Conservation (phyloP, 2,329 filamentous ascomycete genomes). For the Magnaporthiopsis poae region DNA sequence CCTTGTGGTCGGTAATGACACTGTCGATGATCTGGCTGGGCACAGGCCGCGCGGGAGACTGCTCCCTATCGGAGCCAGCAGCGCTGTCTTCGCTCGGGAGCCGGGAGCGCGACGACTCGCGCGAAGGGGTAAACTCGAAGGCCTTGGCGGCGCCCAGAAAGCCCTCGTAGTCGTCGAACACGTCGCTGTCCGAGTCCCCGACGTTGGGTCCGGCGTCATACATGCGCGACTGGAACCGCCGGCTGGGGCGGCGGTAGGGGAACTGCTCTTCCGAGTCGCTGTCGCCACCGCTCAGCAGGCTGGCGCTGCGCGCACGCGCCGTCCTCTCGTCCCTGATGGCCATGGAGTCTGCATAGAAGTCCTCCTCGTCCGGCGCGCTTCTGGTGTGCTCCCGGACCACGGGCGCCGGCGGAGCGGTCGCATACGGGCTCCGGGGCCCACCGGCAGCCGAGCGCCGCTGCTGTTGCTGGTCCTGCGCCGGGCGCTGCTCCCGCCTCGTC, state of each 20-base stretch:
- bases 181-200: neutral
- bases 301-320: neutral
- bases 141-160: neutral
- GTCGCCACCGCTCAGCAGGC: neutral
- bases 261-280: no score
- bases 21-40: neutral
- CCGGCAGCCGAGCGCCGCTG: neutral
- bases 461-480: neutral
- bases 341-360: neutral
- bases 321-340: neutral
- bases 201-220: neutral
- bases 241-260: no score
- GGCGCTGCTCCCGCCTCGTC: neutral
- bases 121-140: constrained; percentile 2
- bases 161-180: constrained; percentile 1
- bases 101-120: neutral
- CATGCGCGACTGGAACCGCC: neutral
- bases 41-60: neutral
- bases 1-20: neutral
- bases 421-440: neutral
- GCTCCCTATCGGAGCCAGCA: neutral
- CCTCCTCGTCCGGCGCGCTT: neutral
- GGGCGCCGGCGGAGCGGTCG: no score
- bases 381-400: neutral
- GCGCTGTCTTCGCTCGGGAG: neutral